Evolutionary conservation across 352 stramenopile species (phyloP).

Genomic region (Phytophthora cajani): DNA sequence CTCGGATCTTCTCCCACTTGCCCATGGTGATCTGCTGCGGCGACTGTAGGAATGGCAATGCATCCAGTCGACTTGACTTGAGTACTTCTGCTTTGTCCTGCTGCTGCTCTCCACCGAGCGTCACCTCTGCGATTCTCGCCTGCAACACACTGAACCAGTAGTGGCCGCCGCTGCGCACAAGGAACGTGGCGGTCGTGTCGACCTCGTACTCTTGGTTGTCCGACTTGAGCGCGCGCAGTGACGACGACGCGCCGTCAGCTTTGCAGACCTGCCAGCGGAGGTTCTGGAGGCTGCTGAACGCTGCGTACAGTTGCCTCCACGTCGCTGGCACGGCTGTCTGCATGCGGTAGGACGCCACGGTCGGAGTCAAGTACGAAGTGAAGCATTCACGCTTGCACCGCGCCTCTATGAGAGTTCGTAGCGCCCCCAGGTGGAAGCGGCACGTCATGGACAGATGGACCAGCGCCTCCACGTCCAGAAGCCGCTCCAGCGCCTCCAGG

Average conservation of each 20-base stretch:
- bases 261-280: constrained; percentile 54
- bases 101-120: constrained; percentile 27
- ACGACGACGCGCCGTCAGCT: constrained; percentile 54
- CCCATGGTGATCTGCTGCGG: constrained; percentile 45
- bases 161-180: constrained; percentile 71
- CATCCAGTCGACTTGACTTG: constrained; percentile 14
- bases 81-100: not conserved
- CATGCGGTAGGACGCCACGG: constrained; percentile 72
- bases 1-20: constrained; percentile 72
- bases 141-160: constrained; percentile 81
- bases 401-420: constrained; percentile 27
- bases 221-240: constrained; percentile 62
- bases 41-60: constrained; percentile 51
- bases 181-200: constrained; percentile 44
- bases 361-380: constrained; percentile 59
- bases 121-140: constrained; percentile 31
- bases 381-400: constrained; percentile 79
- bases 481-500: constrained; percentile 37
- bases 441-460: constrained; percentile 47
- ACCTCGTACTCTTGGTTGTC: constrained; percentile 76
- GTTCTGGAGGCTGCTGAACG: constrained; percentile 45
- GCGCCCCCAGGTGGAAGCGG: constrained; percentile 9
- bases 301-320: constrained; percentile 66
- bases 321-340: constrained; percentile 59
- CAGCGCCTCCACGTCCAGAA: constrained; percentile 49